These are phyloP conservation scores for Cercospora citrullina DNA, from an alignment of 2,329 filamentous ascomycete species.

Conservation along the genomic window DNA sequence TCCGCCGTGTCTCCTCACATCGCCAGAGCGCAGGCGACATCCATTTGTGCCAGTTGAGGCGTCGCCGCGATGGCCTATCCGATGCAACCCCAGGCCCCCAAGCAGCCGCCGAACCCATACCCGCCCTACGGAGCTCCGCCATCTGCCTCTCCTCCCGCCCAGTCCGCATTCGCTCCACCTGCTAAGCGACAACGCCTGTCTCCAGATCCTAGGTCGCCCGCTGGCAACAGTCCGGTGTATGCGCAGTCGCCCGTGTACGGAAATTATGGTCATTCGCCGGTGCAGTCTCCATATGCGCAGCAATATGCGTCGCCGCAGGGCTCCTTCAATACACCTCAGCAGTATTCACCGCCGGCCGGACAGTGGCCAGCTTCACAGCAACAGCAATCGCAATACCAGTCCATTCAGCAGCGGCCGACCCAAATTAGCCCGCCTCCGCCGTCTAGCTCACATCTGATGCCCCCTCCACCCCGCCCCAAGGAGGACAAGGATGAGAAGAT, in stretches of 20 bases:
- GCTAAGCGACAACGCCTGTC: constrained; percentile 73
- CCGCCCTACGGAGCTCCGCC: constrained; percentile 51
- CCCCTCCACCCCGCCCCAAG: constrained; percentile 62
- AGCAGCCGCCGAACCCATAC: constrained; percentile 33
- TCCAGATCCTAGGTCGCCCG: constrained; percentile 64
- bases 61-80: constrained; percentile 30
- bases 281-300: constrained; percentile 35
- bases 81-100: constrained; percentile 37
- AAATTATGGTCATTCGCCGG: constrained; percentile 40
- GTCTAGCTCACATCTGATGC: constrained; percentile 49
- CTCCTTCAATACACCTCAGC: constrained; percentile 38
- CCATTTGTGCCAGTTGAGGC: neutral
- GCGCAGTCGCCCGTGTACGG: constrained; percentile 32
- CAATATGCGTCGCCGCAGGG: constrained; percentile 33
- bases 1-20: neutral
- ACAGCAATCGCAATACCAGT: constrained; percentile 26
- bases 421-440: constrained; percentile 30
- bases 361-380: constrained; percentile 14
- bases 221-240: constrained; percentile 53
- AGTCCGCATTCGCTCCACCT: constrained; percentile 57
- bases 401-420: constrained; percentile 25
- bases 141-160: constrained; percentile 37
- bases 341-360: constrained; percentile 29
- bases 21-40: neutral
- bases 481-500: constrained; percentile 60